Evolutionary conservation across 768 basidiomycete genomes (phyloP).

Genomic region (Terana coerulea): DNA sequence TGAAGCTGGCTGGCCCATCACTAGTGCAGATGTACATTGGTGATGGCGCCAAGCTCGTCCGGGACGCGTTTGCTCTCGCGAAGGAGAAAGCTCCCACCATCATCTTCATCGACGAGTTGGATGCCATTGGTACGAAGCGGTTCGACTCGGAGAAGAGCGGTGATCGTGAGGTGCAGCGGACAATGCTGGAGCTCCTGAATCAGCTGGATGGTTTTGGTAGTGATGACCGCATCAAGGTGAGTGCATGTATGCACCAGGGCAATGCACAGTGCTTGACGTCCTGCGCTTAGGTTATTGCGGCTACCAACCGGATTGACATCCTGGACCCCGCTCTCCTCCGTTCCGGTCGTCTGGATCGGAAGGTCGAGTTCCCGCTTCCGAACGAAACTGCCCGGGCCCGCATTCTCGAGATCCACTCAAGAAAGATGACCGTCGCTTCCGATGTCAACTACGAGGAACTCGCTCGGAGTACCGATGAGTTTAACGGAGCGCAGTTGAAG

Average conservation of each 20-base stretch:
- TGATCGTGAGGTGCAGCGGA: slow-evolving; percentile 98
- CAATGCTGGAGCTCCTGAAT: slow-evolving; percentile 99
- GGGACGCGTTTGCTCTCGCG: slow-evolving; percentile 96
- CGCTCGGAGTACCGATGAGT: slow-evolving; percentile 95
- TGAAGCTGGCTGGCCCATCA: slow-evolving; percentile 96
- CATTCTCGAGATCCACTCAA: slow-evolving; percentile 94
- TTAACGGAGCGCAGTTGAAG: slow-evolving; percentile 96
- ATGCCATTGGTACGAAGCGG: slow-evolving; percentile 98
- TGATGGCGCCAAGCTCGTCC: slow-evolving; percentile 97
- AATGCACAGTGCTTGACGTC: neutral
- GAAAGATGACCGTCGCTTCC: slow-evolving; percentile 85
- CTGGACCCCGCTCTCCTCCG: slow-evolving; percentile 97
- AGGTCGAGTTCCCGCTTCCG: slow-evolving; percentile 98
- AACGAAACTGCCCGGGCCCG: slow-evolving; percentile 95
- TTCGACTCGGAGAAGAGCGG: slow-evolving; percentile 99
- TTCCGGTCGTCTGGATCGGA: slow-evolving; percentile 94
- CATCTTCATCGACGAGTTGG: slow-evolving; percentile 97
- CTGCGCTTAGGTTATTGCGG: slow-evolving; percentile 81
- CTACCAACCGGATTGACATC: slow-evolving; percentile 98
- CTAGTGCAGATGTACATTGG: slow-evolving; percentile 99
- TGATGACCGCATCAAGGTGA: slow-evolving; percentile 94
- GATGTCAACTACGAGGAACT: slow-evolving; percentile 98
- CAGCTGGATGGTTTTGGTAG: slow-evolving; percentile 98
- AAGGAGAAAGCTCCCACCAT: slow-evolving; percentile 99
- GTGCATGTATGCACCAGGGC: slow-evolving; percentile 11